These are phyloP conservation scores for Eleusine coracana DNA, from an alignment of 176 grass and related monocot genomes.

Conservation along the genomic window DNA sequence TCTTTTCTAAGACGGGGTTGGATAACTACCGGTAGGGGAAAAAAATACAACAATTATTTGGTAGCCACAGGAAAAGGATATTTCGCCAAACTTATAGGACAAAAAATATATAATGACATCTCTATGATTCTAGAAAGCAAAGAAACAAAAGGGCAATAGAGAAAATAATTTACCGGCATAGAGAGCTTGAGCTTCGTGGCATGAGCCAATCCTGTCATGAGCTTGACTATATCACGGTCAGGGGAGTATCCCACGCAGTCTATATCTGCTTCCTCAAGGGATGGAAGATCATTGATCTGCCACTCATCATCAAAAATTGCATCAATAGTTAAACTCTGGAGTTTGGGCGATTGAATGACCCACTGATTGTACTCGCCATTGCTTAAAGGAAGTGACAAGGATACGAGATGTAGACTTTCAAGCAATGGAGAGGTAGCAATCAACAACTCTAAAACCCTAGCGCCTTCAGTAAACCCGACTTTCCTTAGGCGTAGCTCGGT, in stretches of 20 bases:
- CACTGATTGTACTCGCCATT: background rate
- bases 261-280: background rate
- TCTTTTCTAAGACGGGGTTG: too few species aligned
- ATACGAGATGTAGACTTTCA: background rate
- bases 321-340: background rate
- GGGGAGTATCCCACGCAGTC: background rate
- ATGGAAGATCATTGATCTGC: slow-evolving; percentile 7
- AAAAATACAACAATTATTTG: too few species aligned
- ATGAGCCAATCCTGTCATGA: background rate
- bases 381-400: background rate
- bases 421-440: background rate
- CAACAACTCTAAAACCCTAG: background rate
- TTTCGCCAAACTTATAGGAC: background rate
- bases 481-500: background rate
- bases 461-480: background rate
- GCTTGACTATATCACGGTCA: background rate
- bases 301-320: background rate
- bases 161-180: background rate
- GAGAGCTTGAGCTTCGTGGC: background rate
- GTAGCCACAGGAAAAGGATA: too few species aligned
- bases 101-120: background rate
- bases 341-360: background rate
- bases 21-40: too few species aligned
- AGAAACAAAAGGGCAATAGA: background rate
- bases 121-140: background rate